phyloP scores from a whole-genome alignment of 495 filamentous ascomycete species.

The Hypoxylon intermedium region DNA sequence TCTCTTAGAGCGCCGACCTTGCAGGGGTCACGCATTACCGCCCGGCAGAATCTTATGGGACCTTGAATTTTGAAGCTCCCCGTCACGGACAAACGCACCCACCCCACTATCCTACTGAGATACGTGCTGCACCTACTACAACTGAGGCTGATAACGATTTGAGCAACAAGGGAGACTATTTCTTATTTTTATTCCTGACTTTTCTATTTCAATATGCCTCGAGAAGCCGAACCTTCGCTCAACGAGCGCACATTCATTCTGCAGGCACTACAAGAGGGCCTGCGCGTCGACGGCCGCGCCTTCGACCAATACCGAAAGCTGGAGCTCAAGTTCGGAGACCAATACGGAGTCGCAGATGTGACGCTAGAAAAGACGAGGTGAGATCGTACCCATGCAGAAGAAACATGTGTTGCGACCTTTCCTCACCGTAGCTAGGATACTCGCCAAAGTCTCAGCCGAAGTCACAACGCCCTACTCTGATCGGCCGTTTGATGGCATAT shows the following conservation, averaged over 20 bases:
- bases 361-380: slow-evolving; percentile 90
- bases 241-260: slow-evolving; percentile 79
- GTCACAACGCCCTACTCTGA: slow-evolving; percentile 83
- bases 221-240: slow-evolving; percentile 82
- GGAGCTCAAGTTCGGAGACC: slow-evolving; percentile 81
- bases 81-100: slow-evolving; percentile 25
- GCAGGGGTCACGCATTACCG: slow-evolving; percentile 37
- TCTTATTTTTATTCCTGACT: slow-evolving; percentile 11
- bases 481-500: slow-evolving; percentile 92
- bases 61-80: slow-evolving; percentile 24
- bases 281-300: slow-evolving; percentile 82
- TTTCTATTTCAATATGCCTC: slow-evolving; percentile 69
- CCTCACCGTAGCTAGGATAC: slow-evolving; percentile 61
- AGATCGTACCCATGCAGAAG: neutral
- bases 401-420: neutral
- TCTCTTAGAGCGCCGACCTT: slow-evolving; percentile 24
- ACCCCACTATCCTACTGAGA: slow-evolving; percentile 37
- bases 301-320: slow-evolving; percentile 80
- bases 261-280: slow-evolving; percentile 74
- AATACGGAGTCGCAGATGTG: slow-evolving; percentile 90
- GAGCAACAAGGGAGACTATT: slow-evolving; percentile 21
- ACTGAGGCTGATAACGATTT: slow-evolving; percentile 24
- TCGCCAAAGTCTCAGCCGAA: slow-evolving; percentile 86
- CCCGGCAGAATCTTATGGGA: slow-evolving; percentile 39
- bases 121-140: slow-evolving; percentile 17